These are phyloP conservation scores for Aspergillus sclerotiicarbonarius DNA, from an alignment of 495 filamentous ascomycete species.

Conservation along the genomic window DNA sequence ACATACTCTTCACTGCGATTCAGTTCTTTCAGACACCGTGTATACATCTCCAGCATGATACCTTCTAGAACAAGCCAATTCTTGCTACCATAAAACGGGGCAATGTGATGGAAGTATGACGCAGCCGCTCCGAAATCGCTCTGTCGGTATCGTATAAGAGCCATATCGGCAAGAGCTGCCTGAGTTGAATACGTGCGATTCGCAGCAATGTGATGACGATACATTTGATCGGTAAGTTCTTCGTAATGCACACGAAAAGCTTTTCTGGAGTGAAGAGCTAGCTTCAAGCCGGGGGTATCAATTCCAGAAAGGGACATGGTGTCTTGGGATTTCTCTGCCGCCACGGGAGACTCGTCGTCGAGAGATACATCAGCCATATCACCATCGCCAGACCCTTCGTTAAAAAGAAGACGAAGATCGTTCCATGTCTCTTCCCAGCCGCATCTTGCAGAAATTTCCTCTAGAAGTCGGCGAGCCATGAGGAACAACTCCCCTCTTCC, in stretches of 20 bases:
- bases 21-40: conserved; percentile 77
- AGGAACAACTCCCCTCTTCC: conserved; percentile 75
- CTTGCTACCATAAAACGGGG: conserved; percentile 76
- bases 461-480: conserved; percentile 75
- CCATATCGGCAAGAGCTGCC: conserved; percentile 78
- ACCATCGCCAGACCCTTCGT: conserved; percentile 56
- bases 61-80: conserved; percentile 79
- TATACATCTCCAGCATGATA: conserved; percentile 81
- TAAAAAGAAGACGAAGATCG: conserved; percentile 53
- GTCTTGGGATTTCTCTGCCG: conserved; percentile 31
- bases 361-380: conserved; percentile 42
- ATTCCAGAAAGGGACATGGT: conserved; percentile 41
- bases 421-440: conserved; percentile 81
- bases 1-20: conserved; percentile 77
- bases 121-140: conserved; percentile 71
- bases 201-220: conserved; percentile 74
- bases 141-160: conserved; percentile 72
- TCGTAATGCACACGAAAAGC: conserved; percentile 62
- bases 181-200: conserved; percentile 73
- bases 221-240: conserved; percentile 64
- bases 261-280: conserved; percentile 32
- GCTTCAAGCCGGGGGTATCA: conserved; percentile 28
- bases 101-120: conserved; percentile 75
- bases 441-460: conserved; percentile 66
- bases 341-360: conserved; percentile 25